phyloP scores from a whole-genome alignment of 805 yeast genomes.

The Monosporozyma servazzii region DNA sequence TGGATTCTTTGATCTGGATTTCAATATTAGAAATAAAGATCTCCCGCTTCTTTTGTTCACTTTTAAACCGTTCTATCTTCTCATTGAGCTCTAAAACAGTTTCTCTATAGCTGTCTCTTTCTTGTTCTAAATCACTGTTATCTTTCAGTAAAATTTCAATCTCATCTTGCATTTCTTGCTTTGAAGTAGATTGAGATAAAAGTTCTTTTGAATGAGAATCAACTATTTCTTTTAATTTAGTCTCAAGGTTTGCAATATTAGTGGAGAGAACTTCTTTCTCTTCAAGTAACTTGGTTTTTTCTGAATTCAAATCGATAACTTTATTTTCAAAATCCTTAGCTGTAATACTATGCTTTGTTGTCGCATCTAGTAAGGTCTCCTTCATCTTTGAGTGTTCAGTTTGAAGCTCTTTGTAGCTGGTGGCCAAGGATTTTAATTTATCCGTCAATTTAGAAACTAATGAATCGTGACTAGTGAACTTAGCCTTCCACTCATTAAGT shows the following conservation, averaged over 20 bases:
- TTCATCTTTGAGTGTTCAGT: constrained; percentile 17
- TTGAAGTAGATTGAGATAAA: neutral
- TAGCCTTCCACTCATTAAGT: constrained; percentile 18
- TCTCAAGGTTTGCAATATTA: constrained; percentile 4
- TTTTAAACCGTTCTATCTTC: neutral
- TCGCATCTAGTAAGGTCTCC: constrained; percentile 6
- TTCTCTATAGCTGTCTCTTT: neutral
- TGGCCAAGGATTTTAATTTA: constrained; percentile 38
- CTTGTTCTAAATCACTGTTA: neutral
- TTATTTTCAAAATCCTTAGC: constrained; percentile 8
- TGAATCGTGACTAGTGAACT: constrained; percentile 26
- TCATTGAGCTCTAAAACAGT: neutral
- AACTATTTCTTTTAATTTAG: neutral
- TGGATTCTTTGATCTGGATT: neutral
- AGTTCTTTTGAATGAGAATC: neutral
- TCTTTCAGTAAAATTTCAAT: neutral
- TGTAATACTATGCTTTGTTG: constrained; percentile 9
- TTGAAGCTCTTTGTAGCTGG: constrained; percentile 23
- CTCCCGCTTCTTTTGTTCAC: neutral
- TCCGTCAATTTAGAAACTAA: constrained; percentile 37
- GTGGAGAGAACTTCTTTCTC: constrained; percentile 5
- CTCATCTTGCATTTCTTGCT: constrained; percentile 1
- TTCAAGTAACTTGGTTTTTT: constrained; percentile 4
- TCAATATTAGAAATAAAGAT: neutral
- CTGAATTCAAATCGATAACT: constrained; percentile 5